Evolutionary conservation across 2,329 filamentous ascomycete species (phyloP).

Genomic region (Calonectria honghensis): DNA sequence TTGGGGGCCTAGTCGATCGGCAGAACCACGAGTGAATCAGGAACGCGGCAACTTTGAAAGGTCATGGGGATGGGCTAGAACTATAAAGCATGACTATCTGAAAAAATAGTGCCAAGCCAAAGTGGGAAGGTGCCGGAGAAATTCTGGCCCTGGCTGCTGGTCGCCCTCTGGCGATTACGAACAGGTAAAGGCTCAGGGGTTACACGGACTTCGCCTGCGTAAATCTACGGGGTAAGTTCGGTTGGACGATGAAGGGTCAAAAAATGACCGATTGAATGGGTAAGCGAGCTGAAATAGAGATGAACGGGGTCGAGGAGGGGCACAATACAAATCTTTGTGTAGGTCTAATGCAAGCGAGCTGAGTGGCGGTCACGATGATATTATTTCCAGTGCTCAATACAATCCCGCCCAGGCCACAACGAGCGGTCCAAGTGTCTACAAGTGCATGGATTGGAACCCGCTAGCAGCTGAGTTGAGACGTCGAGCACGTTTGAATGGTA

Average conservation of each 20-base stretch:
- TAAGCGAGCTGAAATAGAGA: not conserved
- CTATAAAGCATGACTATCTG: slow-evolving; percentile 1
- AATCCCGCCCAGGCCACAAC: not conserved
- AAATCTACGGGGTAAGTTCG: slow-evolving; percentile 17
- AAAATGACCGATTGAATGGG: not conserved
- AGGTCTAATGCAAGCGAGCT: not conserved
- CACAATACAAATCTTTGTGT: not conserved
- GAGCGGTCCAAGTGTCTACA: not conserved
- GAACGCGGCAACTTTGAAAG: not conserved
- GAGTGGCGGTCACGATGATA: not conserved
- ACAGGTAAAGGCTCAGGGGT: not conserved
- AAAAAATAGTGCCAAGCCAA: slow-evolving; percentile 15
- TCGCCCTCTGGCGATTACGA: not conserved
- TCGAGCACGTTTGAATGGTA: not conserved
- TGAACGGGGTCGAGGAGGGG: not conserved
- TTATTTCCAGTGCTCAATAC: not conserved
- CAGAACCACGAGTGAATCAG: not conserved
- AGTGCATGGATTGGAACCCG: not conserved
- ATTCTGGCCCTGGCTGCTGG: not conserved
- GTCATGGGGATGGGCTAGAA: slow-evolving; percentile 3
- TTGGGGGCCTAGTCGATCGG: slow-evolving; percentile 4
- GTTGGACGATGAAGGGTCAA: not conserved
- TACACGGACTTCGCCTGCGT: slow-evolving; percentile 20
- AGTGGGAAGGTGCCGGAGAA: slow-evolving; percentile 25
- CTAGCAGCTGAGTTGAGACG: not conserved